Evolutionary conservation across 805 yeast genomes (phyloP).

Genomic region (Teunomyces gatunensis): DNA sequence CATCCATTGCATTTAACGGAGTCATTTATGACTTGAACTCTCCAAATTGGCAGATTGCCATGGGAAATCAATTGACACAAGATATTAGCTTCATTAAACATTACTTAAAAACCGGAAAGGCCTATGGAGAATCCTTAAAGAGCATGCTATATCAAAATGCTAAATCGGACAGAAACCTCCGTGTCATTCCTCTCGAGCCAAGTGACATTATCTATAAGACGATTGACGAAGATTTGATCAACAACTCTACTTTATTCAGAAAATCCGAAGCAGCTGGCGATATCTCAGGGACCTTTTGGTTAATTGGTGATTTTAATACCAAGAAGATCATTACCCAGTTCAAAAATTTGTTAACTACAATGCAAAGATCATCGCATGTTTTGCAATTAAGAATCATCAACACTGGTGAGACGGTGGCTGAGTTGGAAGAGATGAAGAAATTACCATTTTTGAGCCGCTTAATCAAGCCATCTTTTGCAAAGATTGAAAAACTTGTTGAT

Average conservation of each 20-base stretch:
- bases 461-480: background rate
- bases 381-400: slow-evolving; percentile 39
- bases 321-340: slow-evolving; percentile 43
- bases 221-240: slow-evolving; percentile 24
- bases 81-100: slow-evolving; percentile 46
- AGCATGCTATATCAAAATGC: slow-evolving; percentile 45
- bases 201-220: slow-evolving; percentile 30
- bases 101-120: slow-evolving; percentile 21
- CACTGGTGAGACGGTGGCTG: slow-evolving; percentile 12
- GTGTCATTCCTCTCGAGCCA: slow-evolving; percentile 34
- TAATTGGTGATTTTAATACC: slow-evolving; percentile 56
- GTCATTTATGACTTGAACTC: slow-evolving; percentile 51
- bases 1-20: slow-evolving; percentile 72
- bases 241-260: slow-evolving; percentile 21
- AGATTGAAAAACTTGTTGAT: slow-evolving; percentile 9
- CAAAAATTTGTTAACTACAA: slow-evolving; percentile 21
- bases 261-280: slow-evolving; percentile 11
- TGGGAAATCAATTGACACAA: slow-evolving; percentile 50
- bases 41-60: slow-evolving; percentile 52
- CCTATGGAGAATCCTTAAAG: slow-evolving; percentile 29
- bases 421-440: slow-evolving; percentile 4
- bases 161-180: slow-evolving; percentile 42
- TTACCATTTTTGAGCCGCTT: slow-evolving; percentile 1
- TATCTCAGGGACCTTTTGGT: slow-evolving; percentile 52
- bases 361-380: slow-evolving; percentile 22